Evolutionary conservation across 306 rosid species (phyloP).

Genomic region (Mimosa pudica): DNA sequence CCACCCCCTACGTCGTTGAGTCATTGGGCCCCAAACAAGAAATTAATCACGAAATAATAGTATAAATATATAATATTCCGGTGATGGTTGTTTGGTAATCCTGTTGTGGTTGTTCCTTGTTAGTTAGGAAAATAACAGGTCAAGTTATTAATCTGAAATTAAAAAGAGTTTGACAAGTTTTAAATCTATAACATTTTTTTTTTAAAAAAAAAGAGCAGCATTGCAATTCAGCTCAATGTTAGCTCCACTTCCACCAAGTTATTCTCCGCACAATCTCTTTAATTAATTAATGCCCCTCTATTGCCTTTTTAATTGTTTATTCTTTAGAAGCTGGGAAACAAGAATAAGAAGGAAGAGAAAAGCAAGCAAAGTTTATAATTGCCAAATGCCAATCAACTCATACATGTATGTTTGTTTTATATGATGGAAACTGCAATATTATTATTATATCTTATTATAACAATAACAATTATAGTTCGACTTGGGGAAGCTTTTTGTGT

Average conservation of each 20-base stretch:
- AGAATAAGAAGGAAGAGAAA: slow-evolving; percentile 13
- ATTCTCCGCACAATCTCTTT: background rate
- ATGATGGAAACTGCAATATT: slow-evolving; percentile 1
- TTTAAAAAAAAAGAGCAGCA: background rate
- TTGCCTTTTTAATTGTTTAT: background rate
- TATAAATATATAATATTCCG: background rate
- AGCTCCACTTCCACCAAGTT: background rate
- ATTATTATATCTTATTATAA: too few relatives aligned
- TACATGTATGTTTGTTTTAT: background rate
- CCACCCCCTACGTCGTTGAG: background rate
- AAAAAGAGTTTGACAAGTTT: background rate
- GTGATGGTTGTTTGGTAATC: background rate
- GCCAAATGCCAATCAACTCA: background rate
- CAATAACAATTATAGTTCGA: background rate
- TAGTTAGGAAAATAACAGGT: background rate
- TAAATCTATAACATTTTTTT: background rate
- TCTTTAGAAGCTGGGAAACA: background rate
- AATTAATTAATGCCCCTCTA: background rate
- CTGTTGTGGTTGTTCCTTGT: background rate
- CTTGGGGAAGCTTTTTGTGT: background rate
- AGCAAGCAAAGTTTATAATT: background rate
- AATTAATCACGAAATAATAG: background rate
- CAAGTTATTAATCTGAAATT: background rate
- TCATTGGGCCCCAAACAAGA: background rate
- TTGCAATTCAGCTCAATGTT: background rate